phyloP scores from a whole-genome alignment of 192 early-diverging fungal genomes.

The Coemansia sp. region DNA sequence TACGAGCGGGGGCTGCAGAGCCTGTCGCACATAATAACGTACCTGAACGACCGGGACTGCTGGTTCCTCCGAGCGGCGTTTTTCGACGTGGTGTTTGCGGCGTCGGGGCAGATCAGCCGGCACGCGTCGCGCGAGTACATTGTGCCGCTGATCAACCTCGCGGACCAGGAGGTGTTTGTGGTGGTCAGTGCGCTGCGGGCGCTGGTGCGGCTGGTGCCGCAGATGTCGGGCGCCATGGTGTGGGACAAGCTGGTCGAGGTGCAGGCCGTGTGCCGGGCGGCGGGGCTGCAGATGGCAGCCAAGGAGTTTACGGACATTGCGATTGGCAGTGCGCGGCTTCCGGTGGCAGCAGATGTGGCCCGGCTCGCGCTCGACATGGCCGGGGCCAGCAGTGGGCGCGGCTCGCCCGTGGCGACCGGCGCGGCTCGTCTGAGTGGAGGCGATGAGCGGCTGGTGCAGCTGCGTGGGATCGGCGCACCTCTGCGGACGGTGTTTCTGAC shows the following conservation, averaged over 20 bases:
- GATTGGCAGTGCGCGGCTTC: constrained; percentile 22
- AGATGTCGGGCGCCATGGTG: constrained; percentile 51
- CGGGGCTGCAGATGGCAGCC: constrained; percentile 25
- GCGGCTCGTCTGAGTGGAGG: too few species aligned
- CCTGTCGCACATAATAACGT: constrained; percentile 93
- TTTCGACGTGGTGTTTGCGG: constrained; percentile 89
- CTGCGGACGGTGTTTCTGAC: constrained; percentile 47
- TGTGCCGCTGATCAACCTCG: constrained; percentile 87
- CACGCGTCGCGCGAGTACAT: constrained; percentile 90
- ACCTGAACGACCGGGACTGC: constrained; percentile 88
- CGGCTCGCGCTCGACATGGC: constrained; percentile 32
- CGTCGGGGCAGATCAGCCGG: constrained; percentile 84
- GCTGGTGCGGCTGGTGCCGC: constrained; percentile 65
- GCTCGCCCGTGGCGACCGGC: not conserved
- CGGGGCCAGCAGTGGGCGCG: not conserved
- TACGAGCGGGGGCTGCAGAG: constrained; percentile 47
- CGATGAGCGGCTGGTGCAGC: constrained; percentile 8
- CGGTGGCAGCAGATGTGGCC: constrained; percentile 25
- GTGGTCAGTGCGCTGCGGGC: constrained; percentile 86
- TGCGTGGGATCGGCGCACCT: constrained; percentile 43
- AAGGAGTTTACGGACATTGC: constrained; percentile 35
- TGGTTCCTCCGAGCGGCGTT: constrained; percentile 95
- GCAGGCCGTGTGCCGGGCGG: constrained; percentile 2
- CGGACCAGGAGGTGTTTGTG: constrained; percentile 90
- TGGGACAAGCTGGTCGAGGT: constrained; percentile 51